Percentiles rank a stretch among this genome's conserved stretches.
Conservation (phyloP, 1,284 basidiomycete species). For the Leucoagaricus sp. region DNA sequence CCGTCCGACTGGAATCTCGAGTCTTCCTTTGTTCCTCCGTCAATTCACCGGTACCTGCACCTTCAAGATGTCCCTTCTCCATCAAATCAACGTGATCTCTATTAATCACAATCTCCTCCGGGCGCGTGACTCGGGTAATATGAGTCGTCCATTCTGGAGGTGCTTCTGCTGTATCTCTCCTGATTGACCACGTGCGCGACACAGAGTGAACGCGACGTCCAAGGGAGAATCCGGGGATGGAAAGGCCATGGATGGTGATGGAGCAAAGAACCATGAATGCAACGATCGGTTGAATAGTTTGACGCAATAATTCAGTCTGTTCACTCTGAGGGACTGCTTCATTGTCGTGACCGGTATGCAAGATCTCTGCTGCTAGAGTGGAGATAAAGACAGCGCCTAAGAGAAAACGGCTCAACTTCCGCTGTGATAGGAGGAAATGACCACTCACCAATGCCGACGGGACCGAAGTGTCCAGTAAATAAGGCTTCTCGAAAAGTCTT, state of each 20-base stretch:
- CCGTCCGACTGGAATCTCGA: conserved; percentile 6
- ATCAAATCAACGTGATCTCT: conserved; percentile 46
- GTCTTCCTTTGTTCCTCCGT: conserved; percentile 1
- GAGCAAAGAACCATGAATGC: conserved; percentile 91
- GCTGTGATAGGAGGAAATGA: conserved; percentile 1
- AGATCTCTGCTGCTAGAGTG: conserved; percentile 75
- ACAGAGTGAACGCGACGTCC: conserved; percentile 88
- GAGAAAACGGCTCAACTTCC: conserved; percentile 8
- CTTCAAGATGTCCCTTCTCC: conserved; percentile 9
- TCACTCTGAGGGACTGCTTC: conserved; percentile 41
- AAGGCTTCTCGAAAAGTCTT: conserved; percentile 87
- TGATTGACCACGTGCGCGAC: conserved; percentile 80
- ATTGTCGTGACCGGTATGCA: conserved; percentile 55
- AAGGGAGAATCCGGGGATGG: conserved; percentile 91
- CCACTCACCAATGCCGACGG: conserved; percentile 77
- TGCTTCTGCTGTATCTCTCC: conserved; percentile 34
- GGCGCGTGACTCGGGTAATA: conserved; percentile 66
- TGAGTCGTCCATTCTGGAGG: conserved; percentile 71
- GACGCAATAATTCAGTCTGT: conserved; percentile 68
- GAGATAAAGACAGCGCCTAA: conserved; percentile 88
- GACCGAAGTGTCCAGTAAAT: conserved; percentile 94
- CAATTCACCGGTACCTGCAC: background rate
- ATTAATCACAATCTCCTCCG: conserved; percentile 77
- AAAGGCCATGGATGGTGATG: conserved; percentile 85
- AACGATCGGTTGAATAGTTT: conserved; percentile 86